phyloP scores from a whole-genome alignment of 2,329 filamentous ascomycete species.

The Magnaporthales sp. region DNA sequence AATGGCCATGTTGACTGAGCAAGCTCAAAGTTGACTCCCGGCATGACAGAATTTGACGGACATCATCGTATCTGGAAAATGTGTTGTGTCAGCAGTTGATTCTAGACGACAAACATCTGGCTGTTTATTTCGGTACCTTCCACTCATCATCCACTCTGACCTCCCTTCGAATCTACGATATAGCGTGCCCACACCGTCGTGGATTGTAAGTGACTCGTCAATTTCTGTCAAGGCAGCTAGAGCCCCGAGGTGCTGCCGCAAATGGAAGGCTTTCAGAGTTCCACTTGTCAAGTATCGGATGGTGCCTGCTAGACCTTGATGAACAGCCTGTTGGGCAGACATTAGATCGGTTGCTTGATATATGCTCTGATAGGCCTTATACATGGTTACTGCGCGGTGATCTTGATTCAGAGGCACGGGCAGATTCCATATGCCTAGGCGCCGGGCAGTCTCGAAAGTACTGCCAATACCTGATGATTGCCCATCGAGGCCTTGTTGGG shows the following conservation, averaged over 20 bases:
- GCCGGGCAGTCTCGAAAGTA: conserved; percentile 71
- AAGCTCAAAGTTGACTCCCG: conserved; percentile 76
- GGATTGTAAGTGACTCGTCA: conserved; percentile 62
- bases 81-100: conserved; percentile 13
- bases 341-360: conserved; percentile 52
- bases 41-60: conserved; percentile 72
- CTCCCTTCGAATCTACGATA: conserved; percentile 57
- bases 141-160: conserved; percentile 72
- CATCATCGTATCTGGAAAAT: conserved; percentile 50
- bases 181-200: conserved; percentile 47
- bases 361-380: conserved; percentile 73
- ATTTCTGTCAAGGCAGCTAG: conserved; percentile 73
- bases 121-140: conserved; percentile 47
- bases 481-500: conserved; percentile 51
- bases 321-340: conserved; percentile 47
- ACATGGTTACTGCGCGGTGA: conserved; percentile 61
- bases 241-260: conserved; percentile 49
- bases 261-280: conserved; percentile 37
- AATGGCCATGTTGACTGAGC: conserved; percentile 58
- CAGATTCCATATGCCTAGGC: conserved; percentile 87
- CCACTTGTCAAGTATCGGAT: conserved; percentile 47
- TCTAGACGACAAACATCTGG: not conserved
- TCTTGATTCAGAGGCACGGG: conserved; percentile 57
- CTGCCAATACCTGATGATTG: conserved; percentile 55
- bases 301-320: conserved; percentile 52